Evolutionary conservation across 768 basidiomycete species (phyloP), one percentile per base, ranked within the genome.

Genomic region (Xerocomellus intermedius): DNA sequence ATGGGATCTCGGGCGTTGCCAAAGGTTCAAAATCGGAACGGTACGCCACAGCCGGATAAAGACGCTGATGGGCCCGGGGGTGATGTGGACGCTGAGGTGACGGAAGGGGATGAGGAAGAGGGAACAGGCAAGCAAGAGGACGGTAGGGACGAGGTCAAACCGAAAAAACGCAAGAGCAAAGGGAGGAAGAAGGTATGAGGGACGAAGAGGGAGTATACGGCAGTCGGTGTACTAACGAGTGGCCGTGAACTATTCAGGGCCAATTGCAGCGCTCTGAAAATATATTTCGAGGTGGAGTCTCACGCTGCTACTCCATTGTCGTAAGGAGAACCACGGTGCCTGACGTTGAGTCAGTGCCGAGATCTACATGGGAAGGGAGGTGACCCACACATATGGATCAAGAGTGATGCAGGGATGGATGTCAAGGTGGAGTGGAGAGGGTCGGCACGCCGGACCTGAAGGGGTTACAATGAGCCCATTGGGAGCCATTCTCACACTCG

Each of bases 131-230:
- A 28, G 19, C 10, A 8, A 12, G 48, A n/a, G 19, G 52, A 57
- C 1, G 36, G 17, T 8, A 12, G 6, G 19, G 61, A 58, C 4
- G 56, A 45, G 14, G 42, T 22, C 22, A 52, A 43, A 46, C 24
- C 42, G n/a, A 69, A 47, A 50, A 67, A 57, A 52, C 63, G 58
- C 47, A 68, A 58, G 59, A 52, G 22, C 17, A 60, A 45, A 22
- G 66, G 66, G 32, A 59, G 36, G 52, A 68, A 57, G 48, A 61
- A 55, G 49, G 54, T n/a, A 12, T 58, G 39, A 57, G 8, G 16
- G 33, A 8, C 4, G 26, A 19, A 28, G 1, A 8, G 16, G 4
- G 32, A 37, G 21, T 19, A 13, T 43, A 30, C 19, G 0, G 22
- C 3, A 3, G 35, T 47, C 43, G 61, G 54, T n/a, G 7, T 52